These are phyloP conservation scores for Cajanus cajan DNA, from an alignment of 306 rosid genomes.

Conservation along the genomic window DNA sequence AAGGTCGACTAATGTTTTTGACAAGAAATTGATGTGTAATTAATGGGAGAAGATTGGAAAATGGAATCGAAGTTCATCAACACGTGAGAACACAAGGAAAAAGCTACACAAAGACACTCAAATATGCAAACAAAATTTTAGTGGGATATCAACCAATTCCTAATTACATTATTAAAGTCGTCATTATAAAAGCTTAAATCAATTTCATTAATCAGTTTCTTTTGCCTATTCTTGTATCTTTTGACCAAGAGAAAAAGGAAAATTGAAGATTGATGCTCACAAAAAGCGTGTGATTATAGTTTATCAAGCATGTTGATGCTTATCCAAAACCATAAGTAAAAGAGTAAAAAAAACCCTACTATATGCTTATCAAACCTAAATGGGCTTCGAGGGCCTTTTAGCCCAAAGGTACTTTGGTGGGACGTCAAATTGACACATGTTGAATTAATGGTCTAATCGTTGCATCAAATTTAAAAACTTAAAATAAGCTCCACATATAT, in stretches of 20 bases:
- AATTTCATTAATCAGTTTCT: not conserved
- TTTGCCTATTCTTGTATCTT: not conserved
- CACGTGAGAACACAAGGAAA: not conserved
- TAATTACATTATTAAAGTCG: not conserved
- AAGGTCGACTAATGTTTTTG: not conserved
- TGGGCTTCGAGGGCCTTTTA: too few species aligned
- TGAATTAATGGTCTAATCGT: too few species aligned
- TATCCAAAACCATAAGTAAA: constrained; percentile 5
- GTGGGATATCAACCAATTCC: constrained; percentile 28
- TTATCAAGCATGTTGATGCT: not conserved
- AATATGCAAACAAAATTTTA: not conserved
- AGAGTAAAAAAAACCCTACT: not conserved
- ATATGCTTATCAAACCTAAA: not conserved
- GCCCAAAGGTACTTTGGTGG: too few species aligned
- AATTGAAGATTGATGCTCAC: not conserved
- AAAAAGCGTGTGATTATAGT: not conserved
- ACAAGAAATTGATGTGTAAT: constrained; percentile 12
- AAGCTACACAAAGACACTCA: constrained; percentile 7
- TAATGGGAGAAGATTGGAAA: not conserved
- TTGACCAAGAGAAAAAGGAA: not conserved
- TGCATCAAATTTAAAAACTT: too few species aligned
- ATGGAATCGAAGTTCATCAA: not conserved
- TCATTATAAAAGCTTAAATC: not conserved
- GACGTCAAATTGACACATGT: too few species aligned
- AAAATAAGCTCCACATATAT: too few species aligned